Evolutionary conservation across 441 rosid species (phyloP), one percentile per base, ranked within the genome.

Genomic region (Croton setiger): DNA sequence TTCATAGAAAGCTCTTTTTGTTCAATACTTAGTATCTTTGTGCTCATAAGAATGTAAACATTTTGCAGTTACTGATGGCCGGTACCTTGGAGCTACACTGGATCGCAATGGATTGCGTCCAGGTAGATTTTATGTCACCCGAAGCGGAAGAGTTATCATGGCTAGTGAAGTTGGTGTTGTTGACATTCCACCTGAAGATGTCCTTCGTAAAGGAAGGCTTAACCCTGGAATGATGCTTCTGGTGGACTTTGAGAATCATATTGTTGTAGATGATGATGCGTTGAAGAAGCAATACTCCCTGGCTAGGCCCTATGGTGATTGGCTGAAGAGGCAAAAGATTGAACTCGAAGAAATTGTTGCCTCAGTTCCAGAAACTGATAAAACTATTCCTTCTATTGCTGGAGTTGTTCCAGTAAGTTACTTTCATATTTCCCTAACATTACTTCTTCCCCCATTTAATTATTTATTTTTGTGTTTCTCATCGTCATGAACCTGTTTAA

Each of bases 141-240:
- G 80, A 61, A 92, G 96, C 71, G 98, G 99, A 60, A 83, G 93
- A 64, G 99, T 92, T 64, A 81, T 96, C 72, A 93, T 96, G 98
- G 99, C 97, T 64, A 93, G 98, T 77, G 99, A 96, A 84, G 99
- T 93, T 73, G 98, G 99, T 62, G 99, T 92, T 5, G 98, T 93
- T 6, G 99, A 93, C 77, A 87, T 93, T 68, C 87, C 93, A 13
- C 96, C 99, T 2, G 96, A 88, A 84, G 99, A 96, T 83, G 96
- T 96, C 59, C 85, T 88, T 54, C 87, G 92, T 67, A 96, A 96
- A 83, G 98, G 98, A 80, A 89, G 99, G 81, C 93, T 96, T 52
- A 96, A 92, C 79, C 99, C 99, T 37, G 99, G 99, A 65, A 96
- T 96, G 99, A 93, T 96, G 99, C 99, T 96, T 74, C 82, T 96